Evolutionary conservation across 441 rosid genomes (phyloP).

Genomic region (Manihot esculenta): DNA sequence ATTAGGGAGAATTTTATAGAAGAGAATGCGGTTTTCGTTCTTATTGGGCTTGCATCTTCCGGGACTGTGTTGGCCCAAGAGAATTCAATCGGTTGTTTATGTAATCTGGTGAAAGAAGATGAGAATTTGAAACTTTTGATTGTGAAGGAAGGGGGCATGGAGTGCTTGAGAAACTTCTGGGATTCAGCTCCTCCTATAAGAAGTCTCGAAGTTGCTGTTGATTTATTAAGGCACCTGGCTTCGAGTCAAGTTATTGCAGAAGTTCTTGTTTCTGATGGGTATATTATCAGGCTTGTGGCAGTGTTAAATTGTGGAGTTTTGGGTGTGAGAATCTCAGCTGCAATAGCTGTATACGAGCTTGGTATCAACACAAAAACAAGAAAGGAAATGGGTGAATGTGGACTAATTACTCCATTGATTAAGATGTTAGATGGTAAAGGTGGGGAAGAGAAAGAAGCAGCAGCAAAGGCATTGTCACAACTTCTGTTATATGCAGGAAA

Average conservation of each 20-base stretch:
- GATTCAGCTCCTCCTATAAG: conserved; percentile 52
- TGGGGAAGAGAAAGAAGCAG: conserved; percentile 78
- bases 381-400: conserved; percentile 71
- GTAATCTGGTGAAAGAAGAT: conserved; percentile 57
- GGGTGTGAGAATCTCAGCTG: conserved; percentile 72
- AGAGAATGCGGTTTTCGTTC: conserved; percentile 60
- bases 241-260: conserved; percentile 19
- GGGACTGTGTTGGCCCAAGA: conserved; percentile 80
- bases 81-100: conserved; percentile 69
- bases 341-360: conserved; percentile 53
- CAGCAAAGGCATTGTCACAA: conserved; percentile 63
- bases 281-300: conserved; percentile 33
- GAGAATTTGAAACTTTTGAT: conserved; percentile 55
- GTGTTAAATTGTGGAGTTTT: conserved; percentile 58
- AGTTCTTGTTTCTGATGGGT: conserved; percentile 40
- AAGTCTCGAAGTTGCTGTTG: conserved; percentile 68
- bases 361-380: conserved; percentile 51
- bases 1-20: conserved; percentile 67
- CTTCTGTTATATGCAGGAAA: conserved; percentile 49
- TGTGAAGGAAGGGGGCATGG: conserved; percentile 66
- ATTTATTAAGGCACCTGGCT: conserved; percentile 33
- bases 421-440: conserved; percentile 88
- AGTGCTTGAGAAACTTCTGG: conserved; percentile 73
- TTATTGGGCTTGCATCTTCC: conserved; percentile 55
- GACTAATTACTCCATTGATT: conserved; percentile 51